Conservation (phyloP, 805 yeast species). For the Saturnispora bothae region DNA sequence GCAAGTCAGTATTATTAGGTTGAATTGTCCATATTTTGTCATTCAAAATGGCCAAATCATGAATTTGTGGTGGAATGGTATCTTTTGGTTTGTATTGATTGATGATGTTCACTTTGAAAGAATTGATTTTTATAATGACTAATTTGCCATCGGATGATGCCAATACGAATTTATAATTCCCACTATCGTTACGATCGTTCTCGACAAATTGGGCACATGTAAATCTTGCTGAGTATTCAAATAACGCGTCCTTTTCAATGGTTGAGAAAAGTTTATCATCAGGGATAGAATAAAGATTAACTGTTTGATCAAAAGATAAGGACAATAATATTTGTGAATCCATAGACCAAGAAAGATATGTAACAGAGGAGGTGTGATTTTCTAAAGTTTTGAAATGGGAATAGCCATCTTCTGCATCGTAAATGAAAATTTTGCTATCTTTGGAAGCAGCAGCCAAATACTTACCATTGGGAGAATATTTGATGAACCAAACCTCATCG, state of each 20-base stretch:
- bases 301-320: conserved; percentile 61
- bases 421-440: conserved; percentile 54
- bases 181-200: conserved; percentile 7
- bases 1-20: conserved; percentile 9
- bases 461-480: conserved; percentile 69
- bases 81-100: conserved; percentile 6
- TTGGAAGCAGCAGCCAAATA: conserved; percentile 69
- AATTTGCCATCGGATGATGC: conserved; percentile 14
- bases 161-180: conserved; percentile 8
- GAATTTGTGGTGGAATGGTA: conserved; percentile 12
- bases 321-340: conserved; percentile 57
- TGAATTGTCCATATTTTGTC: conserved; percentile 11
- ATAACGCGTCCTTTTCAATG: conserved; percentile 5
- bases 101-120: conserved; percentile 1
- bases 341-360: conserved; percentile 67
- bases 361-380: conserved; percentile 44
- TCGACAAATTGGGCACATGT: conserved; percentile 10
- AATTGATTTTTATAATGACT: conserved; percentile 7
- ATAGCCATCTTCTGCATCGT: conserved; percentile 47
- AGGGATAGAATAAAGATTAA: conserved; percentile 34
- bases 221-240: conserved; percentile 9
- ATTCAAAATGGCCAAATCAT: conserved; percentile 11
- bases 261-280: neutral
- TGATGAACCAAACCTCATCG: conserved; percentile 78
- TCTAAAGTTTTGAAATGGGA: conserved; percentile 28